Evolutionary conservation across 73 alveolate genomes (phyloP).

Genomic region (Tetrahymena borealis): DNA sequence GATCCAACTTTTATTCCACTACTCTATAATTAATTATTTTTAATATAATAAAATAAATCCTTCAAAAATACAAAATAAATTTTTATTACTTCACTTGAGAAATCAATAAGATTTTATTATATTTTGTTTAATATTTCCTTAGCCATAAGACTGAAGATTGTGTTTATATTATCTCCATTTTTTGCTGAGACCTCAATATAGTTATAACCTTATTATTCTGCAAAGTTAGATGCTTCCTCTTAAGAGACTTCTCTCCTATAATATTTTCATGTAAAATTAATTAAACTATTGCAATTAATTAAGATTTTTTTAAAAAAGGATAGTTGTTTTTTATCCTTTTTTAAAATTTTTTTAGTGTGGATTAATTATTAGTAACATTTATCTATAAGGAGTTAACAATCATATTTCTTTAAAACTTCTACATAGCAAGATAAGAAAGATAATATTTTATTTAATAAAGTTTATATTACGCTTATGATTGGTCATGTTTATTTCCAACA

Average conservation of each 20-base stretch:
- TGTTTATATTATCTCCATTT: not conserved
- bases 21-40: not conserved
- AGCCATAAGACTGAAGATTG: not conserved
- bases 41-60: not conserved
- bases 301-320: no score
- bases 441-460: no score
- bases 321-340: no score
- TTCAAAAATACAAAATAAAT: not conserved
- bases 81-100: not conserved
- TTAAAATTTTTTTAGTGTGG: no score
- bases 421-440: no score
- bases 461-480: slow-evolving; percentile 14
- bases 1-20: not conserved
- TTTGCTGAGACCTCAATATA: not conserved
- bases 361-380: no score
- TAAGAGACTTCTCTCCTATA: not conserved
- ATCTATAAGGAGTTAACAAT: no score
- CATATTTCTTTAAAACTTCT: no score
- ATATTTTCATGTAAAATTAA: no score
- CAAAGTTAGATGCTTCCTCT: not conserved
- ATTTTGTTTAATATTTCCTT: not conserved
- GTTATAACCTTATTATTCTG: not conserved
- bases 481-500: slow-evolving; percentile 53
- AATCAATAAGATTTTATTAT: not conserved
- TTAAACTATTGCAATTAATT: no score